Conservation (phyloP, 148 eudicot genomes). For the Cornus suecica region DNA sequence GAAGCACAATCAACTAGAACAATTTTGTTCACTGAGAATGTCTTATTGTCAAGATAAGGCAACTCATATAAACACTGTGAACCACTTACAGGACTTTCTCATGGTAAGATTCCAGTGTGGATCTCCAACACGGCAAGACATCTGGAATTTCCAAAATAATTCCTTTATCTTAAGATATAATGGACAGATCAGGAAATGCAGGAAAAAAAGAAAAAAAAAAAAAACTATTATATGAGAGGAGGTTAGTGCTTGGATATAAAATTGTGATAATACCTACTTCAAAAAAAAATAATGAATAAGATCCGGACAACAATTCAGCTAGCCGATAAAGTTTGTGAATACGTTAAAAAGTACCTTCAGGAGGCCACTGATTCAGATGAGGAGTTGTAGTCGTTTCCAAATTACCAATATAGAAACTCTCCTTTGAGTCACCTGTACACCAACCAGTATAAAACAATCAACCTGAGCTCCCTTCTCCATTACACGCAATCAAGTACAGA, state of each 20-base stretch:
- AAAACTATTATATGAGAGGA: background rate
- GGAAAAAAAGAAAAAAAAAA: background rate
- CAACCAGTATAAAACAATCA: background rate
- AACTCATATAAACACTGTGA: background rate
- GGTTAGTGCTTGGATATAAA: too few relatives aligned
- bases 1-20: too few relatives aligned
- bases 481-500: background rate
- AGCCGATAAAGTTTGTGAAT: background rate
- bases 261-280: background rate
- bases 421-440: slow-evolving; percentile 67
- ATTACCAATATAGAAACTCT: slow-evolving; percentile 66
- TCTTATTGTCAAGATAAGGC: background rate
- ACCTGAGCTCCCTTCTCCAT: background rate
- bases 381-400: slow-evolving; percentile 27
- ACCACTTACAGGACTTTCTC: slow-evolving; percentile 46
- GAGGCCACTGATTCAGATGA: slow-evolving; percentile 71
- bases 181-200: slow-evolving; percentile 7
- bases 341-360: slow-evolving; percentile 46
- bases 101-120: slow-evolving; percentile 37
- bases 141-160: slow-evolving; percentile 21
- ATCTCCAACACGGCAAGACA: slow-evolving; percentile 44
- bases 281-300: background rate
- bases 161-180: background rate
- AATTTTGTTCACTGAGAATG: too few relatives aligned
- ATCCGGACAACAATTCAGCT: background rate